Evolutionary conservation across 140 eudicot species (phyloP).

Genomic region (Anethum foeniculum): DNA sequence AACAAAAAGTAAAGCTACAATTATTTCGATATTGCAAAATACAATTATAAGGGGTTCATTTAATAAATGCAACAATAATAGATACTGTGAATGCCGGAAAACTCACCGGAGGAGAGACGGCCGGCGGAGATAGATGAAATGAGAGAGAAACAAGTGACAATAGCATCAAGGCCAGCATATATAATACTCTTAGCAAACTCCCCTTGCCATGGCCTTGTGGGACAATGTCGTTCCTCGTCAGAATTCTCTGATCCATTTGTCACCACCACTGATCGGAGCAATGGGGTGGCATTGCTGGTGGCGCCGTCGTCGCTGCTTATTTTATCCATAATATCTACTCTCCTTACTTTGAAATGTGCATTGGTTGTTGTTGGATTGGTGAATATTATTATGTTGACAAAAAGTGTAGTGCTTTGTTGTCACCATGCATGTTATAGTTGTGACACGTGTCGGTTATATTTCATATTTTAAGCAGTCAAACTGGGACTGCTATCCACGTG

Average conservation of each 20-base stretch:
- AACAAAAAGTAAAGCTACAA: background rate
- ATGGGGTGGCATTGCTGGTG: slow-evolving; percentile 13
- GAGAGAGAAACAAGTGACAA: slow-evolving; percentile 71
- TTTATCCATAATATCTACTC: slow-evolving; percentile 15
- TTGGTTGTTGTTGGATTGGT: background rate
- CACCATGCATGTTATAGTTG: background rate
- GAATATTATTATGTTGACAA: background rate
- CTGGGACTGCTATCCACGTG: background rate
- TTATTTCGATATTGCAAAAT: background rate
- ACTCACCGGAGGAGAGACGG: slow-evolving; percentile 49
- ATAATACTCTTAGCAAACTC: slow-evolving; percentile 72
- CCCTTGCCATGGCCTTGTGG: slow-evolving; percentile 73
- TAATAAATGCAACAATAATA: background rate
- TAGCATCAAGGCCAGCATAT: slow-evolving; percentile 69
- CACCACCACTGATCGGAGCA: slow-evolving; percentile 16
- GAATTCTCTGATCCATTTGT: background rate
- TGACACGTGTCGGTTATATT: background rate
- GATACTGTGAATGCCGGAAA: background rate
- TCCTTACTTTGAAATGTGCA: background rate
- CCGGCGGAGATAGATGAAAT: slow-evolving; percentile 82
- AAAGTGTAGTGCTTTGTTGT: background rate
- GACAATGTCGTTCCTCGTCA: slow-evolving; percentile 15
- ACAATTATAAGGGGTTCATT: background rate
- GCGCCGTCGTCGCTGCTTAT: slow-evolving; percentile 16
- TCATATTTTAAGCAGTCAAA: background rate